Percentiles rank a stretch among this genome's conserved stretches.
phyloP scores from a whole-genome alignment of 768 basidiomycete genomes.

The Termitomyces bulborhizus region DNA sequence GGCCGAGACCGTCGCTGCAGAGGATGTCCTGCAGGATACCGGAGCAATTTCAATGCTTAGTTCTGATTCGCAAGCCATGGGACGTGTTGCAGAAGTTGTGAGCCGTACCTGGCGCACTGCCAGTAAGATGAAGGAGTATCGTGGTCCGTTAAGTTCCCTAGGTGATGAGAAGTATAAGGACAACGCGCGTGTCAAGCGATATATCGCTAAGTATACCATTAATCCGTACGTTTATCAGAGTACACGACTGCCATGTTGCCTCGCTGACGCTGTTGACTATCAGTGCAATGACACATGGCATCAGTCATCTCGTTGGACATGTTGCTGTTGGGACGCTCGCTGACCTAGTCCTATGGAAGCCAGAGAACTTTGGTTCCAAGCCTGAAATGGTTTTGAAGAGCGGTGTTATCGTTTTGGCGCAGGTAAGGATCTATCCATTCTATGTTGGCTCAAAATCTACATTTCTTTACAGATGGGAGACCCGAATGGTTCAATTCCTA shows the following conservation, averaged over 20 bases:
- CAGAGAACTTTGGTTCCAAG: slow-evolving; percentile 86
- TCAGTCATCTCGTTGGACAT: slow-evolving; percentile 82
- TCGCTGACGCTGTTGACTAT: not conserved
- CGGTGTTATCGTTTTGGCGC: slow-evolving; percentile 87
- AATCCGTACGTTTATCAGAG: slow-evolving; percentile 68
- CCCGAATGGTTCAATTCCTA: slow-evolving; percentile 93
- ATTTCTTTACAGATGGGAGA: slow-evolving; percentile 75
- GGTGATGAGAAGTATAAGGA: slow-evolving; percentile 70
- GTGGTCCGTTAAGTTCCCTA: slow-evolving; percentile 64
- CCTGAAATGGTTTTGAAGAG: slow-evolving; percentile 95
- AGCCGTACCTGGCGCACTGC: slow-evolving; percentile 95
- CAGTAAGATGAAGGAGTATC: slow-evolving; percentile 81
- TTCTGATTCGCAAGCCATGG: slow-evolving; percentile 98
- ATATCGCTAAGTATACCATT: slow-evolving; percentile 94
- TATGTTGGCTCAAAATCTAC: not conserved
- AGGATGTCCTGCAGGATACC: slow-evolving; percentile 88
- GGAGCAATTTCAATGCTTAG: slow-evolving; percentile 98
- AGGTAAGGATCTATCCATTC: slow-evolving; percentile 41
- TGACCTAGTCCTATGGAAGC: slow-evolving; percentile 94
- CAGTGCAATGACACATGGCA: slow-evolving; percentile 92
- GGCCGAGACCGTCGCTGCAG: slow-evolving; percentile 94
- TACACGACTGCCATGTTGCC: not conserved
- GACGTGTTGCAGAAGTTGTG: slow-evolving; percentile 91
- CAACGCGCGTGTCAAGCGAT: slow-evolving; percentile 91
- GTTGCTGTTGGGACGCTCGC: slow-evolving; percentile 79